Conservation (phyloP, 805 yeast genomes). For the Monosporozyma siamensis region DNA sequence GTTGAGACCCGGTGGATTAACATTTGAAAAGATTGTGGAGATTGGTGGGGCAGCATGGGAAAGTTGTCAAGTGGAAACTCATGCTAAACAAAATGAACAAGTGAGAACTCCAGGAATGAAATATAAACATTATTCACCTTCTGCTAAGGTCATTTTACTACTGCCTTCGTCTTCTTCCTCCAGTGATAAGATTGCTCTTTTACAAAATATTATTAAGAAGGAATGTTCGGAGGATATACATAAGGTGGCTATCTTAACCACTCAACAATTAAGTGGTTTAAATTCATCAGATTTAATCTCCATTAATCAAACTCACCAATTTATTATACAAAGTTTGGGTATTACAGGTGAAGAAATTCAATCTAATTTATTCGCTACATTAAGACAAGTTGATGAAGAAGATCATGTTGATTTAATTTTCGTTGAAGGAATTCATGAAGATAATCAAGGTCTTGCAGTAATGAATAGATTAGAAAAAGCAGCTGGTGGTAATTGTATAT, state of each 20-base stretch:
- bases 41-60: constrained; percentile 66
- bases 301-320: neutral
- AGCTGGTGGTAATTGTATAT: constrained; percentile 10
- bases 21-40: constrained; percentile 59
- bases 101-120: constrained; percentile 97
- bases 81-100: constrained; percentile 49
- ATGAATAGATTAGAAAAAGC: constrained; percentile 64
- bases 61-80: constrained; percentile 54
- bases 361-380: constrained; percentile 56
- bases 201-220: constrained; percentile 20
- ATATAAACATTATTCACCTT: constrained; percentile 89
- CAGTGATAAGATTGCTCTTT: constrained; percentile 16
- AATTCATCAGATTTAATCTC: neutral
- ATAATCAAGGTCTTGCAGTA: constrained; percentile 81
- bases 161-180: constrained; percentile 37
- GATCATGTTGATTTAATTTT: constrained; percentile 58
- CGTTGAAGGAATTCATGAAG: constrained; percentile 73
- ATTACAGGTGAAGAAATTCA: constrained; percentile 49
- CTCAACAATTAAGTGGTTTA: constrained; percentile 24
- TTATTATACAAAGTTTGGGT: constrained; percentile 34
- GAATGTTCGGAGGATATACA: constrained; percentile 11
- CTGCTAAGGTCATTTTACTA: constrained; percentile 68
- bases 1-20: constrained; percentile 89
- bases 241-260: constrained; percentile 45
- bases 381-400: constrained; percentile 67